Conservation (phyloP, 2,329 filamentous ascomycete genomes). For the Claviceps monticola region DNA sequence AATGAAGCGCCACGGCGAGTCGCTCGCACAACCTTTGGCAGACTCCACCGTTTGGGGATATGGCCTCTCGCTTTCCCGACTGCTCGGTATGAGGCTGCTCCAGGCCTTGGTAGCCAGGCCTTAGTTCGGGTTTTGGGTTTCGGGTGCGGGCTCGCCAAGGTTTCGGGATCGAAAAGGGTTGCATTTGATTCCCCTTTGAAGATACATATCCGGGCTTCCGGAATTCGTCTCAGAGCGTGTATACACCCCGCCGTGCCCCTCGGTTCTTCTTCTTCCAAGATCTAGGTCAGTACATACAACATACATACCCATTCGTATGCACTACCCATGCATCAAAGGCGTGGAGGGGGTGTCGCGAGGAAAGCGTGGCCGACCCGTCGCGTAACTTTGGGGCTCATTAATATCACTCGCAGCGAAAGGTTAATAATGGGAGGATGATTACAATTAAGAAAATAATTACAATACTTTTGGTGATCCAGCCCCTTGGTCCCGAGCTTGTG, state of each 20-base stretch:
- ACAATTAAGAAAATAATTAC: background rate
- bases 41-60: background rate
- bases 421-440: background rate
- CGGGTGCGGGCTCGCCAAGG: too few relatives aligned
- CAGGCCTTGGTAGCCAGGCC: too few relatives aligned
- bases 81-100: background rate
- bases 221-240: background rate
- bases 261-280: background rate
- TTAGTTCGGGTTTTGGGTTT: too few relatives aligned
- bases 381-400: background rate
- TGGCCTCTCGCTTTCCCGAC: background rate
- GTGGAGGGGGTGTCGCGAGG: slow-evolving; percentile 1
- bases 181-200: background rate
- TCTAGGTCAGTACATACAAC: background rate
- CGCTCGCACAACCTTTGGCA: background rate
- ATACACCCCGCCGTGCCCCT: background rate
- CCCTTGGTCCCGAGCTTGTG: slow-evolving; percentile 1
- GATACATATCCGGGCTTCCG: background rate
- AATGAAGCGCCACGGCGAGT: background rate
- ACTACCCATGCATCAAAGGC: background rate
- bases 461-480: slow-evolving; percentile 1
- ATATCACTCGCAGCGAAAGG: background rate
- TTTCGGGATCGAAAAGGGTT: background rate
- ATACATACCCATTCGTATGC: background rate
- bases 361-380: slow-evolving; percentile 2